Evolutionary conservation across 768 basidiomycete species (phyloP).

Genomic region (Russula brevipes): DNA sequence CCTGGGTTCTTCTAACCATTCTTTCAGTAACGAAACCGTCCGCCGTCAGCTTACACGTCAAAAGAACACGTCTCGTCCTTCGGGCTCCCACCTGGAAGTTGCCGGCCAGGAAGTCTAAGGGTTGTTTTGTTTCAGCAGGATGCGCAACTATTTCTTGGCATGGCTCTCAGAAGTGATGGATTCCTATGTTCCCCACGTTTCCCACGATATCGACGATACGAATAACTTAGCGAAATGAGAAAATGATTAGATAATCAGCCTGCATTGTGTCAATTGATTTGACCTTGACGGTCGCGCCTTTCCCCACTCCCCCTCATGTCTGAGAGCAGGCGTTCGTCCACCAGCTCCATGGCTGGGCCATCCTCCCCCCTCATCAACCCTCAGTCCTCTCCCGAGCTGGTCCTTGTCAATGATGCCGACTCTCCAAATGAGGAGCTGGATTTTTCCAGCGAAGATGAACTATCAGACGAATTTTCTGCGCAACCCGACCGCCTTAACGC

Average conservation of each 20-base stretch:
- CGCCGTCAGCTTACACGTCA: neutral
- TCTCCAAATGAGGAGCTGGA: slow-evolving; percentile 33
- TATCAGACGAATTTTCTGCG: slow-evolving; percentile 33
- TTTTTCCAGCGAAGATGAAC: slow-evolving; percentile 44
- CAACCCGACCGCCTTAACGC: slow-evolving; percentile 28
- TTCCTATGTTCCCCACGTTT: neutral
- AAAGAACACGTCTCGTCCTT: neutral
- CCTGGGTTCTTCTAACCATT: neutral
- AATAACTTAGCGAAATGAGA: neutral
- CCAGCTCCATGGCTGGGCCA: slow-evolving; percentile 6
- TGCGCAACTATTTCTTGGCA: neutral
- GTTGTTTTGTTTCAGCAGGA: neutral
- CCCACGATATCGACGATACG: neutral
- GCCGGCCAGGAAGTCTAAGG: neutral
- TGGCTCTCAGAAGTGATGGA: neutral
- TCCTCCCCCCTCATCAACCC: slow-evolving; percentile 10
- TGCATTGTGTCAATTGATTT: neutral
- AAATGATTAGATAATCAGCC: slow-evolving; percentile 18
- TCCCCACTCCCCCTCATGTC: slow-evolving; percentile 4
- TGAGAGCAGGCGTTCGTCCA: slow-evolving; percentile 15
- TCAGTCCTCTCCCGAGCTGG: slow-evolving; percentile 42
- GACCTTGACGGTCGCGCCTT: neutral
- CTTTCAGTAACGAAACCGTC: slow-evolving; percentile 2
- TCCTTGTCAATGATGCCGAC: slow-evolving; percentile 56
- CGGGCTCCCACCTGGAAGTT: neutral